These are phyloP conservation scores for Vitis vinifera DNA, from an alignment of 164 flowering plant genomes.

Conservation along the genomic window DNA sequence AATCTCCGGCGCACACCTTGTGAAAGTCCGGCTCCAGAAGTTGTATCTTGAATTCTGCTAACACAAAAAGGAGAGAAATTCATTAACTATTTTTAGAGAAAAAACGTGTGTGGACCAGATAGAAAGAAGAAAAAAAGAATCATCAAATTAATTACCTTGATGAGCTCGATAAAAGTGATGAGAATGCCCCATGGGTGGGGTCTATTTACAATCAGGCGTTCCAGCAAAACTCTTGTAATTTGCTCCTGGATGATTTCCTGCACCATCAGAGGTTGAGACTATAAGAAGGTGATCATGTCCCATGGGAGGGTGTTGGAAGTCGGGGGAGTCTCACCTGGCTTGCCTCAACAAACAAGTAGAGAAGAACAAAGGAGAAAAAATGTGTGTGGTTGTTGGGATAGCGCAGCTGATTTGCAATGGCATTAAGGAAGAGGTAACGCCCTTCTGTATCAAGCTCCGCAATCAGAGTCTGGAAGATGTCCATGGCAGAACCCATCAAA, in stretches of 20 bases:
- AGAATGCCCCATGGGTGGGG: conserved; percentile 99
- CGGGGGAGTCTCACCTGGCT: conserved; percentile 53
- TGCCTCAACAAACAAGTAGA: conserved; percentile 80
- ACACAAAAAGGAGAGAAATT: background rate
- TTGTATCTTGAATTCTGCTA: conserved; percentile 88
- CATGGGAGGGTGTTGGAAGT: no score
- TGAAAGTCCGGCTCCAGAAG: conserved; percentile 87
- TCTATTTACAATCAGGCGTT: conserved; percentile 81
- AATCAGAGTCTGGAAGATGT: conserved; percentile 74
- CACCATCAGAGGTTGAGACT: conserved; percentile 4
- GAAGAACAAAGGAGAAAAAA: conserved; percentile 87
- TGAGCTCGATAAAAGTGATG: conserved; percentile 92
- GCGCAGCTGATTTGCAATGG: conserved; percentile 92
- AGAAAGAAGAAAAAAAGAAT: no score
- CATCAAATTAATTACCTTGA: conserved; percentile 52
- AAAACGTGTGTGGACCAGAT: no score
- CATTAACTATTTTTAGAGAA: background rate
- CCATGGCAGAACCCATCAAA: conserved; percentile 70
- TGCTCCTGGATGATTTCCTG: conserved; percentile 99
- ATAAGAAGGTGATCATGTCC: background rate
- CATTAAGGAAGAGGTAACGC: conserved; percentile 90
- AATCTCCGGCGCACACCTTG: conserved; percentile 90
- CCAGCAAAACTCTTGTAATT: conserved; percentile 89
- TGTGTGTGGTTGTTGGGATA: conserved; percentile 98
- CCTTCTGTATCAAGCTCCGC: conserved; percentile 91